Evolutionary conservation across 176 grass and related monocot genomes (phyloP), one percentile per base, ranked within the genome.

Genomic region (Avena atlantica): DNA sequence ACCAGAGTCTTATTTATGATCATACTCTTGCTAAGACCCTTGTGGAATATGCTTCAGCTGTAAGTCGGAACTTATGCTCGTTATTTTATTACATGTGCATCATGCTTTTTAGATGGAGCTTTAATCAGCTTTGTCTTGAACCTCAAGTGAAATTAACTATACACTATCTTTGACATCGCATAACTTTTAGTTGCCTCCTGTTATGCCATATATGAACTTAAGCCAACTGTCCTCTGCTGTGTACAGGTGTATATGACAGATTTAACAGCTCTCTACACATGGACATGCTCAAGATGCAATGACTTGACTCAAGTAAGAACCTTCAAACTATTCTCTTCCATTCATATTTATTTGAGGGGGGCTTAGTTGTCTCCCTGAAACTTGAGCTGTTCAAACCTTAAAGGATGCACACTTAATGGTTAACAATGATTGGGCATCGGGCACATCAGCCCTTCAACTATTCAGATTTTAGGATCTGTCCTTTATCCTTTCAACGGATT

Each of bases 21-120:
- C 92, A 90, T 70, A 96, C 92, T 50, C 79, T 98, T 60, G 96
- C 96, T 57, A 91, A 72, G 57, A 89, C 90, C 71, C 89, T 98
- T 10, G 93, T 89, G 12, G 96, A 98, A 83, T 98, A 96, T 78
- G 93, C 96, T 85, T 96, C 96, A 69, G 93, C 92, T 85, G 96
- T 94, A 93, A 88, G 90, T 89, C 87, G 31, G 31, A 76, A 60
- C n/a, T 78, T 79, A 71, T 75, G 73, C 44, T 64, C 15, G 23
- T 76, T 64, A 52, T 85, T 74, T 65, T 36, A 9, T 61, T 13
- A n/a, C 8, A 85, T 48, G n/a, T 16, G 10, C 31, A 55, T 8
- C 25, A 72, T 44, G 79, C 74, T 27, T 82, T 56, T 15, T 60
- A 58, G 71, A 36, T 78, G n/a, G 48, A 76, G 19, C 12, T 66